These are phyloP conservation scores for Casuarina cunninghamiana DNA, from an alignment of 306 rosid species.

Conservation along the genomic window DNA sequence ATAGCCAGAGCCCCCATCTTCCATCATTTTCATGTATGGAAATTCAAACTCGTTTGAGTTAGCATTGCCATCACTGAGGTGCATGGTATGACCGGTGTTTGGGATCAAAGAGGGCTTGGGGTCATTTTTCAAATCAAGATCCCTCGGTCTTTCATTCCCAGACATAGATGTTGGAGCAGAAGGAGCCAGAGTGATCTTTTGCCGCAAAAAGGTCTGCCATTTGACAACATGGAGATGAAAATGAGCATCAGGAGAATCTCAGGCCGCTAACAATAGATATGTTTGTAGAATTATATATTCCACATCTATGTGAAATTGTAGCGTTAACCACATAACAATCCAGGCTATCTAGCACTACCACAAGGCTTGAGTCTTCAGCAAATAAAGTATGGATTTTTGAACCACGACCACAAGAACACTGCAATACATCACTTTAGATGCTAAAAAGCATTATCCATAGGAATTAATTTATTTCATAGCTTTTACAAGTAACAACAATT, in stretches of 20 bases:
- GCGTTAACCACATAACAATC: neutral
- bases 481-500: no score
- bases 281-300: neutral
- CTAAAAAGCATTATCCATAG: no score
- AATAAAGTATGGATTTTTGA: neutral
- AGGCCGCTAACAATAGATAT: neutral
- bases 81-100: slow-evolving; percentile 18
- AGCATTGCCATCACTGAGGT: neutral
- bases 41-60: slow-evolving; percentile 9
- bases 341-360: neutral
- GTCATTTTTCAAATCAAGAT: slow-evolving; percentile 29
- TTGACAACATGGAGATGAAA: slow-evolving; percentile 13
- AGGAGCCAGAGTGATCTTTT: slow-evolving; percentile 66
- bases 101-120: slow-evolving; percentile 27
- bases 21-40: neutral
- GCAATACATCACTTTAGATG: no score
- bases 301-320: neutral
- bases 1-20: neutral
- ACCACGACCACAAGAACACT: no score
- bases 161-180: slow-evolving; percentile 32
- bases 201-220: slow-evolving; percentile 79
- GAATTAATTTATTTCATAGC: no score
- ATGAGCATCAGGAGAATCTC: neutral
- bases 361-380: neutral
- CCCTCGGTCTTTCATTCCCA: slow-evolving; percentile 37